Conservation (phyloP, 2,329 filamentous ascomycete genomes). For the Emericellopsis atlantica region DNA sequence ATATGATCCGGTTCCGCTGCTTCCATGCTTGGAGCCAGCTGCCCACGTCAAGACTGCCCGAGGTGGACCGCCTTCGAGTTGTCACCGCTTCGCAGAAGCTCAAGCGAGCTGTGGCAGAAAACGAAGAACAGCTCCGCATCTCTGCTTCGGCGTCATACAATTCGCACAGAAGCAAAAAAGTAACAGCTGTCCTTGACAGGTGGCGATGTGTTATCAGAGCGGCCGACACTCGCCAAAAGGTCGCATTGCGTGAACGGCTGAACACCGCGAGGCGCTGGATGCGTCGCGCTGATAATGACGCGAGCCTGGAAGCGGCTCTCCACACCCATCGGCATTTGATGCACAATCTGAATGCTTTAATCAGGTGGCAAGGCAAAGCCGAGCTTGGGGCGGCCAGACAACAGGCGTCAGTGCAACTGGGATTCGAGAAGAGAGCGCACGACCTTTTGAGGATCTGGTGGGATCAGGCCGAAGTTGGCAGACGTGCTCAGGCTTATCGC, state of each 20-base stretch:
- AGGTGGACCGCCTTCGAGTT: conserved; percentile 15
- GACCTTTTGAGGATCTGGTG: conserved; percentile 16
- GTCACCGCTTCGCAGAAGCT: conserved; percentile 18
- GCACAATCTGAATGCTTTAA: conserved; percentile 6
- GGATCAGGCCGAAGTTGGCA: conserved; percentile 13
- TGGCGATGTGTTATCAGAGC: conserved; percentile 15
- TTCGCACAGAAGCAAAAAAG: conserved; percentile 8
- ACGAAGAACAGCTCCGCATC: conserved; percentile 13
- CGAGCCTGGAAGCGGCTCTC: conserved; percentile 1
- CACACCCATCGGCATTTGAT: conserved; percentile 2
- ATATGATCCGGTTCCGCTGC: conserved; percentile 49
- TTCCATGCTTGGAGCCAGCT: conserved; percentile 22
- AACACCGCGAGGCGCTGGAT: conserved; percentile 11
- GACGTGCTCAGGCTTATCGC: conserved; percentile 11
- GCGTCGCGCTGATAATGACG: conserved; percentile 5
- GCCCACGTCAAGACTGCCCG: conserved; percentile 15
- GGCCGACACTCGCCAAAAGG: conserved; percentile 8
- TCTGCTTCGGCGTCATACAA: conserved; percentile 10
- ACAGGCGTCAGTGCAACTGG: conserved; percentile 6
- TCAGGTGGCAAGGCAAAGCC: conserved; percentile 9
- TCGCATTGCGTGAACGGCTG: conserved; percentile 6
- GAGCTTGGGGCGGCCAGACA: neutral
- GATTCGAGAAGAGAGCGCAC: conserved; percentile 8
- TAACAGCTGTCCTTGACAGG: conserved; percentile 9
- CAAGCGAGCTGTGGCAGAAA: conserved; percentile 12